Conservation (phyloP, 768 basidiomycete genomes). For the Pisolithus sp. region DNA sequence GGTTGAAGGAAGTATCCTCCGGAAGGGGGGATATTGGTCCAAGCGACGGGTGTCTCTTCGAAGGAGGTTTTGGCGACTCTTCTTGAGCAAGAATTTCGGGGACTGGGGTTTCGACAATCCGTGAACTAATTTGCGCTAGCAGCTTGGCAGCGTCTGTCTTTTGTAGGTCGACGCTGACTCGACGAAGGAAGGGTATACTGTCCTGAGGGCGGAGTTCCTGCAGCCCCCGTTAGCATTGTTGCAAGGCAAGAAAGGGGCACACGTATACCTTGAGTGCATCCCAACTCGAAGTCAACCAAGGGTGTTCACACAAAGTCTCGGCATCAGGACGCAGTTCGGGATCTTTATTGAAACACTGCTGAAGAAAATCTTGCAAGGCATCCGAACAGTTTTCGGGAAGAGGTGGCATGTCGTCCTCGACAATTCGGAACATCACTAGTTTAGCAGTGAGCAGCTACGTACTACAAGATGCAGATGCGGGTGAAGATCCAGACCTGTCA, state of each 20-base stretch:
- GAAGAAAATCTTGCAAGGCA: constrained; percentile 74
- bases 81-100: constrained; percentile 41
- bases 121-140: constrained; percentile 33
- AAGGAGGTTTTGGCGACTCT: constrained; percentile 24
- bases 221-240: neutral
- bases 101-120: constrained; percentile 32
- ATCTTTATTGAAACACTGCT: constrained; percentile 87
- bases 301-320: constrained; percentile 79
- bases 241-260: neutral
- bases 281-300: constrained; percentile 83
- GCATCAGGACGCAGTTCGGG: constrained; percentile 79
- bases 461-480: neutral
- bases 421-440: constrained; percentile 94
- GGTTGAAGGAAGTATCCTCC: constrained; percentile 40
- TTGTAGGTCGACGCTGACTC: constrained; percentile 81
- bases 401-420: constrained; percentile 87
- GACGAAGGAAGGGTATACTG: constrained; percentile 90
- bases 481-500: constrained; percentile 60
- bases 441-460: neutral
- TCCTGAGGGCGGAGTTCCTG: constrained; percentile 87
- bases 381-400: constrained; percentile 75
- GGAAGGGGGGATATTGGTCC: constrained; percentile 25
- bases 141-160: constrained; percentile 61
- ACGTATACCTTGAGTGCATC: constrained; percentile 63
- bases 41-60: constrained; percentile 33